A percentile compares a stretch with the other conserved stretches of the same genome.
Conservation (phyloP, 768 basidiomycete species). For the Pholiota microspora region DNA sequence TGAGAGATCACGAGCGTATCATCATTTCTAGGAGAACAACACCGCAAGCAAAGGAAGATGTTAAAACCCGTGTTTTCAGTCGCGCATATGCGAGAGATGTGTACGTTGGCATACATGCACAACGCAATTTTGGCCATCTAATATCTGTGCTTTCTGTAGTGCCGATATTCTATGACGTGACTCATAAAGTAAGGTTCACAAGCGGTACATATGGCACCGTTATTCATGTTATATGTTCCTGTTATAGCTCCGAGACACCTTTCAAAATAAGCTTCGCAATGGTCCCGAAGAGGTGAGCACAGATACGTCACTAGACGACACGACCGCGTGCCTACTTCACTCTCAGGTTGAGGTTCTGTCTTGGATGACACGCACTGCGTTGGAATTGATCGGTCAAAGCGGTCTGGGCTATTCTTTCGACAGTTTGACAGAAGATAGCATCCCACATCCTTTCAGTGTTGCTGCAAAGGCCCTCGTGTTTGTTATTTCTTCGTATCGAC, state of each 20-base stretch:
- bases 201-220: too few relatives aligned
- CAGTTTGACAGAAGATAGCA: constrained; percentile 27
- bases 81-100: constrained; percentile 37
- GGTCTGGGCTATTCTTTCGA: constrained; percentile 43
- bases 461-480: constrained; percentile 30
- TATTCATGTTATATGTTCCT: too few relatives aligned
- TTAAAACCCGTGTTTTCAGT: constrained; percentile 44
- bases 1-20: background rate
- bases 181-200: constrained; percentile 29
- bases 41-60: constrained; percentile 41
- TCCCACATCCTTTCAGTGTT: constrained; percentile 26
- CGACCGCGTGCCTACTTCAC: too few relatives aligned
- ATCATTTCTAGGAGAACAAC: constrained; percentile 32
- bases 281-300: constrained; percentile 31
- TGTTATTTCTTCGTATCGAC: background rate
- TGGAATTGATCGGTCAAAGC: constrained; percentile 48
- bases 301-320: too few relatives aligned
- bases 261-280: constrained; percentile 21
- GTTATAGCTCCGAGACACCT: constrained; percentile 26
- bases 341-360: constrained; percentile 33
- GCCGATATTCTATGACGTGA: constrained; percentile 31
- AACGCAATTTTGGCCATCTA: background rate
- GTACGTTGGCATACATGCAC: constrained; percentile 15
- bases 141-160: constrained; percentile 22
- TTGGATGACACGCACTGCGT: constrained; percentile 40